Percentiles rank a stretch among this genome's conserved stretches.
phyloP scores from a whole-genome alignment of 1,139 yeast genomes.

The Arxiozyma telluris region DNA sequence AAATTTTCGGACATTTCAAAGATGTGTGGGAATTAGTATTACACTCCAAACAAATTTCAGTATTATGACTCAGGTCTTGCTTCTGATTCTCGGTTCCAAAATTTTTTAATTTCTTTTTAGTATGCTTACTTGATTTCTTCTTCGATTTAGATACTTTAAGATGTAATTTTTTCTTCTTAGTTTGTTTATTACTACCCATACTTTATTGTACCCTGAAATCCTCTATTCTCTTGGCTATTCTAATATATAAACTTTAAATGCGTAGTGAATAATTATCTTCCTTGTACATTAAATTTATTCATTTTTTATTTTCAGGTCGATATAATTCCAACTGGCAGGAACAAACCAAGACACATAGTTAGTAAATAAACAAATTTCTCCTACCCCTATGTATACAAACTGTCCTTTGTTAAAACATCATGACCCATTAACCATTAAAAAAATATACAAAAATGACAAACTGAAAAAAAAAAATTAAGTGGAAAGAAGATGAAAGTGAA shows the following conservation, averaged over 20 bases:
- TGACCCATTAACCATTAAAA: background rate
- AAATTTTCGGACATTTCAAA: constrained; percentile 72
- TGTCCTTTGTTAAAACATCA: no score
- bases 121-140: background rate
- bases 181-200: background rate
- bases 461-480: background rate
- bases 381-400: background rate
- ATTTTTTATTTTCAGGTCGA: no score
- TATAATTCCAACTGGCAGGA: no score
- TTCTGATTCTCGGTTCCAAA: background rate
- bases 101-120: background rate
- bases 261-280: no score
- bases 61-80: background rate
- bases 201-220: background rate
- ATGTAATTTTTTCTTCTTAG: constrained; percentile 1
- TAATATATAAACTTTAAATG: background rate
- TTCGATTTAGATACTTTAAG: background rate
- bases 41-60: constrained; percentile 34
- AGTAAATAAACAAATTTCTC: background rate
- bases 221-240: background rate
- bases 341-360: background rate
- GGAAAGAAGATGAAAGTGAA: background rate
- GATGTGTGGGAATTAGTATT: constrained; percentile 58
- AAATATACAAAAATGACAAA: background rate
- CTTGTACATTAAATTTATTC: background rate